Evolutionary conservation across 495 filamentous ascomycete species (phyloP).

Genomic region (Aspergillus olivimuriae): DNA sequence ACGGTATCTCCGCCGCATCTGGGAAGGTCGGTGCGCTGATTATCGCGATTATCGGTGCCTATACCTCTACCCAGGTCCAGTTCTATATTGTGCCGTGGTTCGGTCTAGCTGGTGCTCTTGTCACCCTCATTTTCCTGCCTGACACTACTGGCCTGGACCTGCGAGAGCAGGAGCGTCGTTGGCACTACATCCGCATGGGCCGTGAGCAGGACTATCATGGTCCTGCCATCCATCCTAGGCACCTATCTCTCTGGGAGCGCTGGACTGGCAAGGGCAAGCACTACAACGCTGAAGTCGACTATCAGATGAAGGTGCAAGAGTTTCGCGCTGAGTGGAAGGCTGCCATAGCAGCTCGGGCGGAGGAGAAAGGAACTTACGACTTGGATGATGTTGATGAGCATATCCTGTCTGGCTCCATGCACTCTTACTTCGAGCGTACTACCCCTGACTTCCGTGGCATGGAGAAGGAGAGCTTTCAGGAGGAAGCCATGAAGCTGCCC

Average conservation of each 20-base stretch:
- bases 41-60: constrained; percentile 79
- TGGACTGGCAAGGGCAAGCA: constrained; percentile 60
- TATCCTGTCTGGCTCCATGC: no score
- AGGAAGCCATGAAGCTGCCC: no score
- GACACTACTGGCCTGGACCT: constrained; percentile 90
- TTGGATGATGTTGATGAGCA: no score
- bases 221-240: constrained; percentile 77
- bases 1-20: constrained; percentile 75
- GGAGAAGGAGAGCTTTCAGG: no score
- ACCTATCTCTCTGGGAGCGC: constrained; percentile 78
- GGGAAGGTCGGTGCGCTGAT: constrained; percentile 77
- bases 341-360: constrained; percentile 39
- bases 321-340: constrained; percentile 63
- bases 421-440: no score
- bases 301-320: constrained; percentile 71
- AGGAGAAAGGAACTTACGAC: no score
- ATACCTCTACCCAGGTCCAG: constrained; percentile 68
- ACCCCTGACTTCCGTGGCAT: no score
- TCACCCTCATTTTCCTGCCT: constrained; percentile 76
- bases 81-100: constrained; percentile 93
- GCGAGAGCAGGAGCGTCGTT: constrained; percentile 89
- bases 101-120: constrained; percentile 69
- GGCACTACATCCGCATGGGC: constrained; percentile 69
- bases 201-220: constrained; percentile 78
- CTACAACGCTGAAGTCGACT: constrained; percentile 75